Evolutionary conservation across 2,329 filamentous ascomycete genomes (phyloP).

Genomic region (Ceratocystiopsis brevicomis): DNA sequence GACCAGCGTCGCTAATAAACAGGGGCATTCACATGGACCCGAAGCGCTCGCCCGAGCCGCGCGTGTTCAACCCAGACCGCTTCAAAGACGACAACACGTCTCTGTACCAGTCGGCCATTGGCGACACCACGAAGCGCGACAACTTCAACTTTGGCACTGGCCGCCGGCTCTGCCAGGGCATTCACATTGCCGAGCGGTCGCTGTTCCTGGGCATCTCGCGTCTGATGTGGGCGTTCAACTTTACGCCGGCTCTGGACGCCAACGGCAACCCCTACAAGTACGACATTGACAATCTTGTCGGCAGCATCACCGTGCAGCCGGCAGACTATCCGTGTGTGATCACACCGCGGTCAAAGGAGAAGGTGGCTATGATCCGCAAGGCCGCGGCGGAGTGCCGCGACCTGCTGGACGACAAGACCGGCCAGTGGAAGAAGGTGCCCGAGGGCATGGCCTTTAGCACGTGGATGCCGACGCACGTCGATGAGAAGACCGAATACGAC

Average conservation of each 20-base stretch:
- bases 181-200: conserved; percentile 31
- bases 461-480: not conserved
- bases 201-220: conserved; percentile 28
- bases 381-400: not conserved
- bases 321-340: conserved; percentile 1
- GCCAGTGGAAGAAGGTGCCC: conserved; percentile 1
- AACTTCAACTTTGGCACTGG: conserved; percentile 37
- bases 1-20: too few species aligned
- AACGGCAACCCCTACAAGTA: not conserved
- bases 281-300: conserved; percentile 1
- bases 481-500: conserved; percentile 1
- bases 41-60: conserved; percentile 20
- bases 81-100: conserved; percentile 14
- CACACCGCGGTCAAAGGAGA: not conserved
- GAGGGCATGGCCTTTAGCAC: conserved; percentile 4
- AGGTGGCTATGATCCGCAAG: not conserved
- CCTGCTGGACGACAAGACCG: not conserved
- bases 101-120: conserved; percentile 13
- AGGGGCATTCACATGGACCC: conserved; percentile 26
- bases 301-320: conserved; percentile 2
- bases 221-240: conserved; percentile 26
- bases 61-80: conserved; percentile 23
- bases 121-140: conserved; percentile 22
- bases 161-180: conserved; percentile 37
- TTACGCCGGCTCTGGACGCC: not conserved